Percentiles rank a stretch among this genome's conserved stretches.
Evolutionary conservation across 352 stramenopile species (phyloP).

Genomic region (Phytophthora foliorum): DNA sequence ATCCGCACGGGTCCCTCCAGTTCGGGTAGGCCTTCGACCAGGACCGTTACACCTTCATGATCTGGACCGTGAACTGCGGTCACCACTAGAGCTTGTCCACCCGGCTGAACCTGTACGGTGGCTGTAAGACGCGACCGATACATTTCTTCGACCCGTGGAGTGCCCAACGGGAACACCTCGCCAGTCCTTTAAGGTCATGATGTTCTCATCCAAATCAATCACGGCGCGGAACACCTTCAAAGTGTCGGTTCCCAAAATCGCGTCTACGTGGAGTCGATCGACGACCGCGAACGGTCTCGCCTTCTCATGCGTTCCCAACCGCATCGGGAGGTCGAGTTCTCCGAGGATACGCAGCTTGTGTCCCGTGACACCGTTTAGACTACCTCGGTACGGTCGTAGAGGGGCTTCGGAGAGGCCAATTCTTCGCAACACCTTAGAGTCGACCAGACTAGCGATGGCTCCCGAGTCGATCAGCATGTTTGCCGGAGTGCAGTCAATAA

Average conservation of each 20-base stretch:
- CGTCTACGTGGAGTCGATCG: background rate
- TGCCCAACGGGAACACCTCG: constrained; percentile 11
- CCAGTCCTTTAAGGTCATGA: constrained; percentile 2
- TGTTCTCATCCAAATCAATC: constrained; percentile 5
- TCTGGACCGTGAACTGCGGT: background rate
- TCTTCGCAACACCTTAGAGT: background rate
- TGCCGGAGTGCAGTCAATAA: background rate
- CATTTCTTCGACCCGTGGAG: background rate
- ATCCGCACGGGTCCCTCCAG: background rate
- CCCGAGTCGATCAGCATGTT: background rate
- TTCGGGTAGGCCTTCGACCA: background rate
- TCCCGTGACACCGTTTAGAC: constrained; percentile 1
- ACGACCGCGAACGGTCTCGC: background rate
- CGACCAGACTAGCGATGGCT: background rate
- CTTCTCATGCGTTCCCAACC: background rate
- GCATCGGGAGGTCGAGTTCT: constrained; percentile 2
- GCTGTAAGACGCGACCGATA: background rate
- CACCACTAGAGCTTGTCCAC: constrained; percentile 9
- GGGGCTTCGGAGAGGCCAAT: background rate
- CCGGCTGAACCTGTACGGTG: background rate
- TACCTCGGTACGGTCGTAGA: background rate
- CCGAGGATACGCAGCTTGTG: background rate
- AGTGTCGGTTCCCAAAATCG: constrained; percentile 7
- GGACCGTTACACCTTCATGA: background rate
- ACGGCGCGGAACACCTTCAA: constrained; percentile 11